phyloP scores from a whole-genome alignment of 495 filamentous ascomycete species.

The Tuber borchii region DNA sequence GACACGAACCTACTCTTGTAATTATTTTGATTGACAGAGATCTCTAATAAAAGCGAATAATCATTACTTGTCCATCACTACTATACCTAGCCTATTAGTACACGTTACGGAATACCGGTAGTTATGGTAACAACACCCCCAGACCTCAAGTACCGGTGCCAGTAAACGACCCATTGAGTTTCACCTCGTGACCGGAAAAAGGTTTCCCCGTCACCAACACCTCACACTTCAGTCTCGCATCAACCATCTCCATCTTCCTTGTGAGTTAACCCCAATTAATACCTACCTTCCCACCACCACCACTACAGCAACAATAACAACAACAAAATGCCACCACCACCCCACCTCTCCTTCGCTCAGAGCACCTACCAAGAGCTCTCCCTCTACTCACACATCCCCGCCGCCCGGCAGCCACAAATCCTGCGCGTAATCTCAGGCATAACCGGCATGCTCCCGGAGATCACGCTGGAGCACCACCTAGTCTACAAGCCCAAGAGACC shows the following conservation, averaged over 20 bases:
- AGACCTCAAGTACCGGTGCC: too few species aligned
- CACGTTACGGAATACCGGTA: neutral
- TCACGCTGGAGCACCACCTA: conserved; percentile 55
- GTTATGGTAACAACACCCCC: too few species aligned
- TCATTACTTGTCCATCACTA: neutral
- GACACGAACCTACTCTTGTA: neutral
- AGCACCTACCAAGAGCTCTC: conserved; percentile 49
- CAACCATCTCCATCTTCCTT: neutral
- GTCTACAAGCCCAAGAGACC: conserved; percentile 59
- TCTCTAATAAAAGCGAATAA: neutral
- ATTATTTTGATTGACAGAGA: neutral
- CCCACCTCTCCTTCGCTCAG: conserved; percentile 32
- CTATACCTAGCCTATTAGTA: neutral
- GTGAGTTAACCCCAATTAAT: neutral
- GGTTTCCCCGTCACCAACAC: neutral
- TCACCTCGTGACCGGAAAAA: neutral
- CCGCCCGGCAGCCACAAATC: conserved; percentile 51
- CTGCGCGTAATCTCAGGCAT: conserved; percentile 62
- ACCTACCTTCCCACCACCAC: neutral
- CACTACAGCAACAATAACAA: neutral
- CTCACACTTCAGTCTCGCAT: neutral
- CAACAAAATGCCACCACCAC: conserved; percentile 20
- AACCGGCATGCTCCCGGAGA: conserved; percentile 59
- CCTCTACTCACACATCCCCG: conserved; percentile 49
- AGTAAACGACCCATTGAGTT: neutral